phyloP scores from a whole-genome alignment of 768 basidiomycete genomes.

The Mycena filopes region DNA sequence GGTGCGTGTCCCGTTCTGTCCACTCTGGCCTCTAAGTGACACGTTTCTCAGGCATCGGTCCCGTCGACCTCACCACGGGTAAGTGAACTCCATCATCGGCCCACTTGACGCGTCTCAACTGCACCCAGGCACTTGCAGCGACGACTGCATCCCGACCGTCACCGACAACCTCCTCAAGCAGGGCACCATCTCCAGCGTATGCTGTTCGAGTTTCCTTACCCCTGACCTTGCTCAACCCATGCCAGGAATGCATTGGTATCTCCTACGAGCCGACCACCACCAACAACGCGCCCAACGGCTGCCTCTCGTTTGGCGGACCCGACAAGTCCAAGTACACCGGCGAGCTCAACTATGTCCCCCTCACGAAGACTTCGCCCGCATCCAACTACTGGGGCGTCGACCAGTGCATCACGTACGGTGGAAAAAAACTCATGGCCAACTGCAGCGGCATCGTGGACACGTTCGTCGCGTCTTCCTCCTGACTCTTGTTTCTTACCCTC shows the following conservation, averaged over 20 bases:
- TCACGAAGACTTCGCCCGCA: conserved; percentile 42
- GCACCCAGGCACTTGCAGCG: conserved; percentile 22
- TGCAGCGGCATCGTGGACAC: conserved; percentile 57
- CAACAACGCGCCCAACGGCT: conserved; percentile 22
- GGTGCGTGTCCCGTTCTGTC: conserved; percentile 46
- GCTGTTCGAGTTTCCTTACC: neutral
- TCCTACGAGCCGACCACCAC: conserved; percentile 52
- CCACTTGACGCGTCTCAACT: neutral
- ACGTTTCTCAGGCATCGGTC: conserved; percentile 53
- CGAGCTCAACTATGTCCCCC: conserved; percentile 29
- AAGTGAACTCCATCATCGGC: conserved; percentile 22
- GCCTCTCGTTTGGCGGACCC: conserved; percentile 39
- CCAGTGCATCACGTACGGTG: conserved; percentile 50
- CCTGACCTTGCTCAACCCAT: neutral
- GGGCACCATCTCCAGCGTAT: conserved; percentile 41
- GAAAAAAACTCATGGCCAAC: conserved; percentile 40
- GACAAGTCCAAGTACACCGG: conserved; percentile 41
- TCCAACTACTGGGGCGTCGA: conserved; percentile 56
- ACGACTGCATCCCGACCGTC: conserved; percentile 50
- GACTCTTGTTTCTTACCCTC: neutral
- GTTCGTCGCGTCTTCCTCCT: neutral
- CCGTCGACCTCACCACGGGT: conserved; percentile 53
- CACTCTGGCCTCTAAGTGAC: neutral
- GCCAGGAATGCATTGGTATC: conserved; percentile 42
- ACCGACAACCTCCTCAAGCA: conserved; percentile 51